phyloP scores from a whole-genome alignment of 805 yeast species.

The Nakazawaea wyomingensis region DNA sequence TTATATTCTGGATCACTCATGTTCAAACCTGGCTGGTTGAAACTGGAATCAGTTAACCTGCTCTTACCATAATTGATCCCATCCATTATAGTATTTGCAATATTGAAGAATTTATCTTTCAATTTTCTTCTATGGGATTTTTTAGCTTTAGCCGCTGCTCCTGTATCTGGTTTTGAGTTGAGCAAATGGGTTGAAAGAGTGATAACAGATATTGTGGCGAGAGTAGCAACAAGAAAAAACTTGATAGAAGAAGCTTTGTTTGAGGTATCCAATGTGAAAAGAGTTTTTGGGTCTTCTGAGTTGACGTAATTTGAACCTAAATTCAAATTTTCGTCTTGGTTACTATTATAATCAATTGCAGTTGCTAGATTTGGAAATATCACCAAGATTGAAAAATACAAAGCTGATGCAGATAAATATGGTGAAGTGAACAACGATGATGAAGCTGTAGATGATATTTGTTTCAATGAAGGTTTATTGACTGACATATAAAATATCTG shows the following conservation, averaged over 20 bases:
- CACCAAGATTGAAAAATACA: background rate
- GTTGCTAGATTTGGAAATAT: background rate
- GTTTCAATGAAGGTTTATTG: background rate
- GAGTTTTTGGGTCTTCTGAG: background rate
- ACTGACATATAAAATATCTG: background rate
- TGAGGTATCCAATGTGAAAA: background rate
- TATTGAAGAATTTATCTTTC: background rate
- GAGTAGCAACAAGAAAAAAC: background rate
- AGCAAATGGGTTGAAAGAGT: constrained; percentile 4
- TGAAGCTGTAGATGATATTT: background rate
- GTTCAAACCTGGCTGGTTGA: constrained; percentile 8
- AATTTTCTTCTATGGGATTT: background rate
- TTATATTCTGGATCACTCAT: constrained; percentile 18
- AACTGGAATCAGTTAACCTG: constrained; percentile 18
- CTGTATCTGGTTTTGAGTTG: background rate
- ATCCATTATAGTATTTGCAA: constrained; percentile 21
- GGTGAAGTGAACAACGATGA: background rate
- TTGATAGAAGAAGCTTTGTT: background rate
- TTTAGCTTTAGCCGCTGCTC: background rate
- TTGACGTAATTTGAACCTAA: background rate
- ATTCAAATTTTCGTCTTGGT: no score
- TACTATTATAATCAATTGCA: background rate
- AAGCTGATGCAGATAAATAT: no score
- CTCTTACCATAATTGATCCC: constrained; percentile 17
- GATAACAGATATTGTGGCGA: constrained; percentile 5